Conservation (phyloP, 352 stramenopile genomes). For the Globisporangium parvum region DNA sequence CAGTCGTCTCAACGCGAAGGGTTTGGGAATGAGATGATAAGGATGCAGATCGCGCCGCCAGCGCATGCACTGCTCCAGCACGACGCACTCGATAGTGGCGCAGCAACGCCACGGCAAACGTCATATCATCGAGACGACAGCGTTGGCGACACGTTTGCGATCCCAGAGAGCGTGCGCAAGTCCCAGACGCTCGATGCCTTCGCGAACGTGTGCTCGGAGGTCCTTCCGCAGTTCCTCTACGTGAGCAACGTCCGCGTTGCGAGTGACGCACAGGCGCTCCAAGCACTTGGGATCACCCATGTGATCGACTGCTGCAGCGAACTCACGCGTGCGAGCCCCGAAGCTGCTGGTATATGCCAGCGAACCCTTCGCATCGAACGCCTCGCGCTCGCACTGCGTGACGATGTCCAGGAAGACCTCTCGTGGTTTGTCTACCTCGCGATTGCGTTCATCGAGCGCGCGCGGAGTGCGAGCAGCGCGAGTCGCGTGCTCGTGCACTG, state of each 20-base stretch:
- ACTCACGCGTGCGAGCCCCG: slow-evolving; percentile 12
- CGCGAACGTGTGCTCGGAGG: slow-evolving; percentile 52
- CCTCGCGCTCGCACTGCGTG: slow-evolving; percentile 37
- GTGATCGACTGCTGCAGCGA: slow-evolving; percentile 56
- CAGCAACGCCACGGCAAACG: not conserved
- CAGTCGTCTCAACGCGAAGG: too few species aligned
- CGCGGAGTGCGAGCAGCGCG: slow-evolving; percentile 3
- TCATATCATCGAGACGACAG: not conserved
- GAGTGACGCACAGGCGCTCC: slow-evolving; percentile 18
- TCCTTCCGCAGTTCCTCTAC: slow-evolving; percentile 43
- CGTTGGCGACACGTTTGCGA: slow-evolving; percentile 15
- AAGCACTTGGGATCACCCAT: slow-evolving; percentile 39
- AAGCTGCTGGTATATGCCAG: too few species aligned
- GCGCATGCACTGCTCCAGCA: slow-evolving; percentile 2
- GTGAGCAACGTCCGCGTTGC: slow-evolving; percentile 52
- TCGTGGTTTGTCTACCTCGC: slow-evolving; percentile 47
- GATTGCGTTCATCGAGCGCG: slow-evolving; percentile 33
- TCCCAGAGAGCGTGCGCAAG: slow-evolving; percentile 64
- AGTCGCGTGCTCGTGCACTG: slow-evolving; percentile 53
- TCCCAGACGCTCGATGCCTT: slow-evolving; percentile 29
- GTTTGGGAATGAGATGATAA: too few species aligned
- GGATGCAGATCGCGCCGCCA: slow-evolving; percentile 7
- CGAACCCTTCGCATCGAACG: not conserved
- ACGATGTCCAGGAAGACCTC: slow-evolving; percentile 62
- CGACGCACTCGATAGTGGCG: not conserved